Evolutionary conservation across 2,329 filamentous ascomycete genomes (phyloP).

Genomic region (Didymella arachidicola): DNA sequence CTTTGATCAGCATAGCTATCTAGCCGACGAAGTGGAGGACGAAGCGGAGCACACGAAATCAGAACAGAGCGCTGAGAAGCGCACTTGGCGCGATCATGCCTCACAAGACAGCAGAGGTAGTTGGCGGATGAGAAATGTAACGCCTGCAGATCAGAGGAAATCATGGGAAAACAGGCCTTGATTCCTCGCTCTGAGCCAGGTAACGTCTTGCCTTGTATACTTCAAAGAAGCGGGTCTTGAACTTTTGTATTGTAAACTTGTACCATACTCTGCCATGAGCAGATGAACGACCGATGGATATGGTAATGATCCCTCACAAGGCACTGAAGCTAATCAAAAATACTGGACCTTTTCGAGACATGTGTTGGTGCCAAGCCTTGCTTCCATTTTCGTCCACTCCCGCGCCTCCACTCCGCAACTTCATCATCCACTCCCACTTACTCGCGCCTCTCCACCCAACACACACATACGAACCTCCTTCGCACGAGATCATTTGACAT

Average conservation of each 20-base stretch:
- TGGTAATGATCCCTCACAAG: neutral
- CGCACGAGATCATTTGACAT: constrained; percentile 58
- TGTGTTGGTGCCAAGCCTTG: constrained; percentile 5
- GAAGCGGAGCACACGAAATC: neutral
- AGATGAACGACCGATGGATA: constrained; percentile 5
- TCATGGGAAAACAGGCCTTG: constrained; percentile 16
- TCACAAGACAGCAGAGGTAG: constrained; percentile 4
- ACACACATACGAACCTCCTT: constrained; percentile 2
- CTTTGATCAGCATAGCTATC: constrained; percentile 24
- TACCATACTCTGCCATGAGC: constrained; percentile 16
- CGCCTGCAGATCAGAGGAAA: constrained; percentile 27
- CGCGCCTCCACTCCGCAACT: constrained; percentile 31
- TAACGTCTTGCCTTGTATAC: neutral
- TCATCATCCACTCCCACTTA: constrained; percentile 4
- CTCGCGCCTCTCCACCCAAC: constrained; percentile 8
- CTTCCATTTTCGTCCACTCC: constrained; percentile 25
- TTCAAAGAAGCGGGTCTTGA: neutral
- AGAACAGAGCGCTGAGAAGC: neutral
- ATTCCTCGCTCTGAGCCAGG: neutral
- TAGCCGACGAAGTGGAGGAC: constrained; percentile 9
- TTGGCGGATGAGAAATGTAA: constrained; percentile 29
- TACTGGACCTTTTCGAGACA: neutral
- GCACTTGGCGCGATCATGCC: constrained; percentile 5
- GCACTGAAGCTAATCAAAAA: too few species aligned
- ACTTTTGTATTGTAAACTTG: constrained; percentile 10